A percentile compares a stretch with the other conserved stretches of the same genome.
phyloP scores from a whole-genome alignment of 306 rosid genomes.

The Crotalaria pallida region DNA sequence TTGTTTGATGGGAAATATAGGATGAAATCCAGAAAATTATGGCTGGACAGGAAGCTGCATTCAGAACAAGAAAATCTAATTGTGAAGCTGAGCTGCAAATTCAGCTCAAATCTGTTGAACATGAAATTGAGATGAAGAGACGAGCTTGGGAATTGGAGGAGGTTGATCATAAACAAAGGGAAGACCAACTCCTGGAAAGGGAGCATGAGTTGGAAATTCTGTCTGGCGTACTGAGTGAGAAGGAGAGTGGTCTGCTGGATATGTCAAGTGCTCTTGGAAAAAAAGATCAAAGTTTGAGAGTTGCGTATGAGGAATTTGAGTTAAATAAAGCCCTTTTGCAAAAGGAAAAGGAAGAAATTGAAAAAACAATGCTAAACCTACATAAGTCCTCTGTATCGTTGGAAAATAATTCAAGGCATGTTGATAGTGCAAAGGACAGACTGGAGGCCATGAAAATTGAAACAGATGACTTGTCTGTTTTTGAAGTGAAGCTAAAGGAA shows the following conservation, averaged over 20 bases:
- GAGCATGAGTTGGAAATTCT: conserved; percentile 70
- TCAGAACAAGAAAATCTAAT: conserved; percentile 42
- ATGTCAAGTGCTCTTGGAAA: conserved; percentile 49
- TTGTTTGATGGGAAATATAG: conserved; percentile 34
- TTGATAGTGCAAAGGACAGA: conserved; percentile 57
- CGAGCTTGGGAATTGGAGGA: conserved; percentile 97
- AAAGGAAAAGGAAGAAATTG: conserved; percentile 60
- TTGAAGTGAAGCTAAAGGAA: conserved; percentile 81
- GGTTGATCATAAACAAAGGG: conserved; percentile 78
- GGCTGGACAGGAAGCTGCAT: conserved; percentile 55
- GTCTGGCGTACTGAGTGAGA: conserved; percentile 50
- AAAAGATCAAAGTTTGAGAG: conserved; percentile 46
- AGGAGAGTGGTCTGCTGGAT: conserved; percentile 69
- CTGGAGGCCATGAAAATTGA: conserved; percentile 70
- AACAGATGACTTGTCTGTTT: conserved; percentile 63
- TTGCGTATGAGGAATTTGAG: conserved; percentile 59
- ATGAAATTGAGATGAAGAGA: conserved; percentile 75
- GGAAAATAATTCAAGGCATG: conserved; percentile 51
- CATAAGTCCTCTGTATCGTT: conserved; percentile 51
- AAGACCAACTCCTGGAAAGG: conserved; percentile 61
- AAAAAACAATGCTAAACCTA: conserved; percentile 55
- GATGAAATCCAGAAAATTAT: conserved; percentile 55
- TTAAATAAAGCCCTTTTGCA: conserved; percentile 49
- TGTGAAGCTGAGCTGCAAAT: conserved; percentile 63
- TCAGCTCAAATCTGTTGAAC: conserved; percentile 57